Percentiles rank a stretch among this genome's conserved stretches.
These are phyloP conservation scores for Dimargaris verticillata DNA, from an alignment of 192 early-diverging fungal species.

Conservation along the genomic window DNA sequence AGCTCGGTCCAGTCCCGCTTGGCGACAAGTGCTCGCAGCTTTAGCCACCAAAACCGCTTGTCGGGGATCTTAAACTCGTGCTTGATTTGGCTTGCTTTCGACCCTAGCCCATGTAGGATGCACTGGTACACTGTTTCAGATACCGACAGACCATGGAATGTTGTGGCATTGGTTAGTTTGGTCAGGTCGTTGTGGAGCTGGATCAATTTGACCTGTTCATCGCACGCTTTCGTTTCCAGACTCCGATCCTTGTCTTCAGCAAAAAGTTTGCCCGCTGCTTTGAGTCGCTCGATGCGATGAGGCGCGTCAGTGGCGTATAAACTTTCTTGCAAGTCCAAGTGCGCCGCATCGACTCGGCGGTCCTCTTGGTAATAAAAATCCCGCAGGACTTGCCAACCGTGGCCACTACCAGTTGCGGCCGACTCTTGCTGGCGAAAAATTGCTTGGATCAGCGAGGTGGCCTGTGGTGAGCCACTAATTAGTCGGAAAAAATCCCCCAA, in stretches of 20 bases:
- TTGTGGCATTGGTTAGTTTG: slow-evolving; percentile 38
- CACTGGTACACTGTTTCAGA: slow-evolving; percentile 76
- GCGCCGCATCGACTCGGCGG: slow-evolving; percentile 43
- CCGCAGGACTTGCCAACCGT: slow-evolving; percentile 57
- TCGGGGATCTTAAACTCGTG: slow-evolving; percentile 80
- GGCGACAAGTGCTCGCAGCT: slow-evolving; percentile 61
- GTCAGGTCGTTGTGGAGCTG: slow-evolving; percentile 59
- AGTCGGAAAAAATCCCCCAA: slow-evolving; percentile 82
- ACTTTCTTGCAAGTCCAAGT: slow-evolving; percentile 24
- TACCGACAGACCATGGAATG: slow-evolving; percentile 54
- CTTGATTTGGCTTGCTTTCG: slow-evolving; percentile 58
- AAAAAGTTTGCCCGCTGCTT: slow-evolving; percentile 52
- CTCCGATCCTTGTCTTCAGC: slow-evolving; percentile 45
- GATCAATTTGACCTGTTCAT: slow-evolving; percentile 44
- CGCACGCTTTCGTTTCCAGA: slow-evolving; percentile 54
- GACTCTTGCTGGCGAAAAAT: slow-evolving; percentile 38
- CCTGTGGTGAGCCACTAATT: slow-evolving; percentile 62
- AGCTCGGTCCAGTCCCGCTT: slow-evolving; percentile 75
- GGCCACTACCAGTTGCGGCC: slow-evolving; percentile 3
- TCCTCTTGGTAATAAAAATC: slow-evolving; percentile 98
- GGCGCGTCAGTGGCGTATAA: slow-evolving; percentile 26
- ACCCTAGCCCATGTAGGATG: slow-evolving; percentile 48
- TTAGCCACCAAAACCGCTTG: slow-evolving; percentile 78
- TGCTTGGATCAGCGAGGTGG: slow-evolving; percentile 66
- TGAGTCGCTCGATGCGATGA: slow-evolving; percentile 50